A percentile compares a stretch with the other conserved stretches of the same genome.
These are phyloP conservation scores for Arachis stenosperma DNA, from an alignment of 306 rosid genomes.

Conservation along the genomic window DNA sequence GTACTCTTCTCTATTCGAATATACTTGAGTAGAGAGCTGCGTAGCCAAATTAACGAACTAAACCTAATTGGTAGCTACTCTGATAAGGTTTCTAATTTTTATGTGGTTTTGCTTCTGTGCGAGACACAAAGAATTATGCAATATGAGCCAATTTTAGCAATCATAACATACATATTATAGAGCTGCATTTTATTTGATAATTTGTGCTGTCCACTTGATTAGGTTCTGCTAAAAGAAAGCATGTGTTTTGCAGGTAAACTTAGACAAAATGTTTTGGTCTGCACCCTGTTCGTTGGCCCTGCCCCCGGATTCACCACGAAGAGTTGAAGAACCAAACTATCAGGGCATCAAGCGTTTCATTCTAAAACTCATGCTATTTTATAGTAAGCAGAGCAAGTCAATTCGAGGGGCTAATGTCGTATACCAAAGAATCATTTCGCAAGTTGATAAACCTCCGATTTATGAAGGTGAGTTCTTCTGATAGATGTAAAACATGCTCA, in stretches of 20 bases:
- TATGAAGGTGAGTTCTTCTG: conserved; percentile 63
- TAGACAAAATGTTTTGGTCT: conserved; percentile 79
- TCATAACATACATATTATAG: background rate
- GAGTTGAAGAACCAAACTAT: conserved; percentile 79
- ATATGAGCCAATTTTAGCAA: background rate
- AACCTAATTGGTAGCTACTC: background rate
- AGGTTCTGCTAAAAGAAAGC: conserved; percentile 33
- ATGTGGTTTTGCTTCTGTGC: background rate
- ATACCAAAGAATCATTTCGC: conserved; percentile 70
- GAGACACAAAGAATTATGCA: background rate
- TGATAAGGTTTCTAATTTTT: background rate
- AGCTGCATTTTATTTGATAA: background rate
- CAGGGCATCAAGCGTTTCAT: conserved; percentile 70
- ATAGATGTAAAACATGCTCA: background rate
- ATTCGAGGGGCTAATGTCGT: conserved; percentile 94
- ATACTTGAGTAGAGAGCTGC: background rate
- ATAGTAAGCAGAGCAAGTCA: conserved; percentile 89
- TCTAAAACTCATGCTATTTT: conserved; percentile 73
- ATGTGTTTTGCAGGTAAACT: conserved; percentile 57
- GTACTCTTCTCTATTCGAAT: too few relatives aligned
- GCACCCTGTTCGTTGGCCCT: conserved; percentile 80
- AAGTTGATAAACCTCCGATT: conserved; percentile 83
- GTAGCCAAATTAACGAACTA: background rate
- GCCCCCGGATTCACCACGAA: conserved; percentile 63
- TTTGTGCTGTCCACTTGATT: conserved; percentile 7